A percentile compares a stretch with the other conserved stretches of the same genome.
Evolutionary conservation across 495 filamentous ascomycete genomes (phyloP).

Genomic region (Penicillium mononematosum): DNA sequence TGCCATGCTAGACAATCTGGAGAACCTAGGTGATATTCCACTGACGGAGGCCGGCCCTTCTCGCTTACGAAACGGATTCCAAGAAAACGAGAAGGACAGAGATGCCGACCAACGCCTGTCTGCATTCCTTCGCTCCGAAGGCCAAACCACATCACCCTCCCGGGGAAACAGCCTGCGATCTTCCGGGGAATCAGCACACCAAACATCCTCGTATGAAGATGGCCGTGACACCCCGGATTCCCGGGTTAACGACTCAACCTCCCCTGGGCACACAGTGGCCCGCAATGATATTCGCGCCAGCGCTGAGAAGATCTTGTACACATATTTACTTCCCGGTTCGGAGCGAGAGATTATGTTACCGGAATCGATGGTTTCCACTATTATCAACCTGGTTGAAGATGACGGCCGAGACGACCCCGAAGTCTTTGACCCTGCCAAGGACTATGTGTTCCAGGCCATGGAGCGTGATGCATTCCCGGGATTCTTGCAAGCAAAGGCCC

Average conservation of each 20-base stretch:
- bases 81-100: conserved; percentile 50
- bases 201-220: conserved; percentile 45
- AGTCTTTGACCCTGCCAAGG: conserved; percentile 94
- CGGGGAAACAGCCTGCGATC: conserved; percentile 67
- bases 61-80: conserved; percentile 29
- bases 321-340: conserved; percentile 84
- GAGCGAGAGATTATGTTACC: conserved; percentile 95
- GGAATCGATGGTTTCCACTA: conserved; percentile 75
- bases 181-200: conserved; percentile 34
- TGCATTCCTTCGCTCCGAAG: conserved; percentile 80
- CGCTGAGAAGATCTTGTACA: conserved; percentile 97
- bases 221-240: conserved; percentile 66
- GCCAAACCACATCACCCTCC: conserved; percentile 55
- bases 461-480: conserved; percentile 97
- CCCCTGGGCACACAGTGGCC: conserved; percentile 78
- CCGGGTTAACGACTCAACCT: conserved; percentile 56
- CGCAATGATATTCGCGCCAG: conserved; percentile 86
- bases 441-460: conserved; percentile 99
- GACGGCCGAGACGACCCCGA: conserved; percentile 91
- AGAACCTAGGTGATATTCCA: conserved; percentile 61
- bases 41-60: conserved; percentile 48
- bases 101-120: conserved; percentile 86
- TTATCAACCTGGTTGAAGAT: conserved; percentile 82
- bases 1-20: conserved; percentile 67
- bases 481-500: conserved; percentile 88